These are phyloP conservation scores for Thraustochytrium sp. DNA, from an alignment of 352 stramenopile species.

Conservation along the genomic window DNA sequence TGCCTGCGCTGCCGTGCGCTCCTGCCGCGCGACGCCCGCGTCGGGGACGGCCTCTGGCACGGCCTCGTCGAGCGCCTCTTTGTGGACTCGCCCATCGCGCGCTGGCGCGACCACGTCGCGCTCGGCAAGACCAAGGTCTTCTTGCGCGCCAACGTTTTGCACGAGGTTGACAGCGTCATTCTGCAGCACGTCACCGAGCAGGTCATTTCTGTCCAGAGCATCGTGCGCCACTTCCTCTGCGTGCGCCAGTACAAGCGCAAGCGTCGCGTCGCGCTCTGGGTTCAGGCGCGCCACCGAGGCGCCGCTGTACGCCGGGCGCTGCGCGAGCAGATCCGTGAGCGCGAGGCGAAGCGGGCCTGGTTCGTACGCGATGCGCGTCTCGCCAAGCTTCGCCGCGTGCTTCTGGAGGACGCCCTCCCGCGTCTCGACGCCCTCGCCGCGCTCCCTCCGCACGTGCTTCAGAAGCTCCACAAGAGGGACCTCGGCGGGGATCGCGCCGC, in stretches of 20 bases:
- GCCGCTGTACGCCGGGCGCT: not conserved
- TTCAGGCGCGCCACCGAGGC: not conserved
- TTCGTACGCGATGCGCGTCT: not conserved
- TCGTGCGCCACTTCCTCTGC: not conserved
- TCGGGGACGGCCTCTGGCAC: not conserved
- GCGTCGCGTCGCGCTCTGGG: not conserved
- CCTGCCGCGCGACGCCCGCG: not conserved
- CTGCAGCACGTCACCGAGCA: conserved; percentile 1
- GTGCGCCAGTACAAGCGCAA: not conserved
- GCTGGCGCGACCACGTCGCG: not conserved
- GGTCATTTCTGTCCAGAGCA: conserved; percentile 10
- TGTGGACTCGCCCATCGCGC: not conserved
- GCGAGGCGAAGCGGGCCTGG: conserved; percentile 16
- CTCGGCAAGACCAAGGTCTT: conserved; percentile 20
- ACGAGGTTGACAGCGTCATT: conserved; percentile 27
- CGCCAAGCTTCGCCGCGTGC: not conserved
- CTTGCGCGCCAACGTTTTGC: conserved; percentile 13
- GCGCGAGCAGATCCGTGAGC: not conserved
- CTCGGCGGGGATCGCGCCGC: not conserved
- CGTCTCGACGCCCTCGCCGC: not conserved
- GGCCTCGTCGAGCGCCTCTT: not conserved
- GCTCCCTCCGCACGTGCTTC: not conserved
- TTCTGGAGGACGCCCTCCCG: not conserved
- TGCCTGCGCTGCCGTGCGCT: conserved; percentile 47
- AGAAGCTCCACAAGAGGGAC: not conserved